Percentiles rank a stretch among this genome's conserved stretches.
These are phyloP conservation scores for Macroventuria anomochaeta DNA, from an alignment of 2,329 filamentous ascomycete genomes.

Conservation along the genomic window DNA sequence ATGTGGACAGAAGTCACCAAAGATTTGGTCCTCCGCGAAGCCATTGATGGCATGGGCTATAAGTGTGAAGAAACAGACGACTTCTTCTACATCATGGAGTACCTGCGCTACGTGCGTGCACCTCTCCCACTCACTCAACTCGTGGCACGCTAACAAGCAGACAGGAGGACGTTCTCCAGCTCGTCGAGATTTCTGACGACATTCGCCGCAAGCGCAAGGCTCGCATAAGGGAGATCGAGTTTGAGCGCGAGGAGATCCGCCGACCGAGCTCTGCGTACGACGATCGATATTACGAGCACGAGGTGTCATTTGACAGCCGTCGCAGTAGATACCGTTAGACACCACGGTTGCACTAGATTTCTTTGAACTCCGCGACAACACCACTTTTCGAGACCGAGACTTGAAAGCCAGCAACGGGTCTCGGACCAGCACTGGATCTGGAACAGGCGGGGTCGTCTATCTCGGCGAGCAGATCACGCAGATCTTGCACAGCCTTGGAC, in stretches of 20 bases:
- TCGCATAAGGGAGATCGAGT: conserved; percentile 66
- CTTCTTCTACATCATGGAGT: conserved; percentile 93
- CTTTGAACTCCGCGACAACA: background rate
- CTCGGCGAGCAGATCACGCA: conserved; percentile 20
- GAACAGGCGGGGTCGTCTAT: conserved; percentile 20
- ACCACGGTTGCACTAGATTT: conserved; percentile 2
- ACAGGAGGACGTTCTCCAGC: conserved; percentile 84
- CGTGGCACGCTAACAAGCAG: conserved; percentile 16
- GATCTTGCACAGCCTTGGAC: background rate
- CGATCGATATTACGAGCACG: conserved; percentile 70
- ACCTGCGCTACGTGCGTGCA: conserved; percentile 80
- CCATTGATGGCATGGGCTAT: conserved; percentile 83
- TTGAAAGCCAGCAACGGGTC: conserved; percentile 12
- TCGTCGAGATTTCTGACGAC: conserved; percentile 82
- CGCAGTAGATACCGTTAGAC: conserved; percentile 47
- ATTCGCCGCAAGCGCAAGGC: conserved; percentile 72
- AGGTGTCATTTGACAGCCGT: conserved; percentile 67
- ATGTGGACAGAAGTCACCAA: conserved; percentile 99
- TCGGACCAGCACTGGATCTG: conserved; percentile 17
- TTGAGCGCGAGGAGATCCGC: conserved; percentile 63
- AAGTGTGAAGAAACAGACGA: conserved; percentile 87
- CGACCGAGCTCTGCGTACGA: conserved; percentile 62
- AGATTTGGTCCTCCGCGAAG: conserved; percentile 84
- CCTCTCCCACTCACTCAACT: too few relatives aligned
- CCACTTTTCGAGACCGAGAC: conserved; percentile 5